Conservation (phyloP, 116 monocot genomes). For the Iris pallida region DNA sequence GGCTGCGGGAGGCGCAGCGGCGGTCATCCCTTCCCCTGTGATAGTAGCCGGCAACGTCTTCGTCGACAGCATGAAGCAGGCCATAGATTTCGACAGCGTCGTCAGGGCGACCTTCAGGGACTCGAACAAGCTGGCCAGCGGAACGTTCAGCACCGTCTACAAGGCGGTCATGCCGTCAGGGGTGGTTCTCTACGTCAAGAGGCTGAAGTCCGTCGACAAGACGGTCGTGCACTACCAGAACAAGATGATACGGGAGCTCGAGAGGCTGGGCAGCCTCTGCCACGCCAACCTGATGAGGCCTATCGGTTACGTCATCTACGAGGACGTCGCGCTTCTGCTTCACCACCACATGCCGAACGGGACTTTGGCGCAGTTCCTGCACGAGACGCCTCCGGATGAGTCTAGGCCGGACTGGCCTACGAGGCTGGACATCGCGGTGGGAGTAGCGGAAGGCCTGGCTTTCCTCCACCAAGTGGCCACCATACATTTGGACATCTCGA, state of each 20-base stretch:
- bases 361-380: conserved; percentile 55
- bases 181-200: conserved; percentile 54
- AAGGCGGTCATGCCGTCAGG: conserved; percentile 86
- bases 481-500: conserved; percentile 81
- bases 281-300: conserved; percentile 69
- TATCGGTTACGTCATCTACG: conserved; percentile 80
- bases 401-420: conserved; percentile 55
- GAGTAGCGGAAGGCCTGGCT: conserved; percentile 71
- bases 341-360: conserved; percentile 68
- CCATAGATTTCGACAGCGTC: conserved; percentile 63
- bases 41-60: conserved; percentile 53
- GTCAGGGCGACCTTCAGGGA: conserved; percentile 60
- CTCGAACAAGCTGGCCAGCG: conserved; percentile 44
- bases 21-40: conserved; percentile 32
- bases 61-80: conserved; percentile 67
- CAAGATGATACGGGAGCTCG: conserved; percentile 83
- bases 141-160: conserved; percentile 69
- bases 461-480: conserved; percentile 72
- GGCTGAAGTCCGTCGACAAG: conserved; percentile 68
- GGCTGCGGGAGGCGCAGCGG: conserved; percentile 20
- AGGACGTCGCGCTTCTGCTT: conserved; percentile 73
- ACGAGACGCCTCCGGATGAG: conserved; percentile 13
- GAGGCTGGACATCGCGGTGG: conserved; percentile 49
- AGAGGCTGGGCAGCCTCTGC: conserved; percentile 52
- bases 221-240: conserved; percentile 58